phyloP scores from a whole-genome alignment of 2,329 filamentous ascomycete species.

The Fusarium ambrosium region DNA sequence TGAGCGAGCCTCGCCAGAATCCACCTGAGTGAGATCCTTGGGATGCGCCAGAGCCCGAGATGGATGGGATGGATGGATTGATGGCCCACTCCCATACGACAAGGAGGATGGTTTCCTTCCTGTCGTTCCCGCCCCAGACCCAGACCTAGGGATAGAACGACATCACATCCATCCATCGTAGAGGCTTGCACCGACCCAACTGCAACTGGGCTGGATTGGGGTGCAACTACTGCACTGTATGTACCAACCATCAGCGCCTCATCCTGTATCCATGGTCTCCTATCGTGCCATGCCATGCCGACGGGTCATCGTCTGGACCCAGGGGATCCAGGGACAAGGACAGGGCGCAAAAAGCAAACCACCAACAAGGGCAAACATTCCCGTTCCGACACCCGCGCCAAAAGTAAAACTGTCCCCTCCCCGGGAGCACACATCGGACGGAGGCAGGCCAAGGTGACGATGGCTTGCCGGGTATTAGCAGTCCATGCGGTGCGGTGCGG shows the following conservation, averaged over 20 bases:
- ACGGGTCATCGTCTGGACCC: conserved; percentile 8
- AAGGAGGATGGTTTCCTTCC: conserved; percentile 28
- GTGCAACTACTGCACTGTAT: not conserved
- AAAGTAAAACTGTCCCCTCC: conserved; percentile 25
- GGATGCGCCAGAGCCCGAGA: not conserved
- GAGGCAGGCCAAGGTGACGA: conserved; percentile 9
- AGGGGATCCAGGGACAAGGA: conserved; percentile 13
- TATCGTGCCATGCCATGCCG: conserved; percentile 31
- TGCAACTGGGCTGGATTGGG: not conserved
- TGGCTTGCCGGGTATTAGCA: conserved; percentile 13
- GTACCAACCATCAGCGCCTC: conserved; percentile 23
- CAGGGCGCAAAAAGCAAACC: conserved; percentile 17
- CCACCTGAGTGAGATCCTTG: not conserved
- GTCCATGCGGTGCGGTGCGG: not conserved
- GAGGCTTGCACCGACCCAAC: conserved; percentile 22
- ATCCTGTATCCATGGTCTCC: conserved; percentile 23
- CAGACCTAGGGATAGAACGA: conserved; percentile 1
- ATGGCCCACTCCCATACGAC: conserved; percentile 23
- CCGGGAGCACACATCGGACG: conserved; percentile 21
- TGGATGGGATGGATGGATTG: not conserved
- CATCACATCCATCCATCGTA: conserved; percentile 15
- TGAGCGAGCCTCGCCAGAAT: conserved; percentile 3
- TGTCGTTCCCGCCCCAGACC: conserved; percentile 25
- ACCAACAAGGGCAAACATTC: conserved; percentile 18
- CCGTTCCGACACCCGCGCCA: conserved; percentile 35